Conservation (phyloP, 768 basidiomycete species). For the Tephrocybe sp. region DNA sequence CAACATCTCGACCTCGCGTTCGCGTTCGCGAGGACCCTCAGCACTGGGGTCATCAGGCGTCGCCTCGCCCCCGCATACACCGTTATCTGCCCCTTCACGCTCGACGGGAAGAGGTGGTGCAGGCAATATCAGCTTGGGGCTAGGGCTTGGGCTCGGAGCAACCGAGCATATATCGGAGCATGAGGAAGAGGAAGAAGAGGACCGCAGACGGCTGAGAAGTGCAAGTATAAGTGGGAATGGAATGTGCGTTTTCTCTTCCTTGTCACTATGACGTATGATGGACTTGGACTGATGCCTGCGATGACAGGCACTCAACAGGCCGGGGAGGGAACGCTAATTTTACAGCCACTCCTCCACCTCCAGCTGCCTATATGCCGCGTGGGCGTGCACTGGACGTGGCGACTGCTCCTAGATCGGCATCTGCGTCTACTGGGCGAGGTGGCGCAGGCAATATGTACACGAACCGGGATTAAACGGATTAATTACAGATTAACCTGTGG, state of each 20-base stretch:
- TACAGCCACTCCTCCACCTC: neutral
- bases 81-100: neutral
- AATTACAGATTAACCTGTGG: no score
- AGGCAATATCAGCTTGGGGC: constrained; percentile 12
- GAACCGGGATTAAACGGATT: no score
- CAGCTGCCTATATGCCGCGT: neutral
- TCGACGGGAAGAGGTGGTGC: constrained; percentile 19
- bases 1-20: constrained; percentile 51
- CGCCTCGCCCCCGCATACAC: neutral
- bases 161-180: neutral
- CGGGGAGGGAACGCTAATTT: constrained; percentile 6
- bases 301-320: constrained; percentile 3
- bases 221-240: neutral
- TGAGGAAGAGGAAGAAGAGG: neutral
- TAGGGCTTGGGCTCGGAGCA: neutral
- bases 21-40: constrained; percentile 37
- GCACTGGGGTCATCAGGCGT: neutral
- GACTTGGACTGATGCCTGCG: neutral
- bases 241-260: neutral
- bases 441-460: constrained; percentile 1
- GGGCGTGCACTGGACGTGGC: neutral
- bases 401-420: no score
- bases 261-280: no score
- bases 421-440: constrained; percentile 1
- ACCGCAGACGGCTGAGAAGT: neutral